These are phyloP conservation scores for Aspergillus melleus DNA, from an alignment of 2,329 filamentous ascomycete genomes.

Conservation along the genomic window DNA sequence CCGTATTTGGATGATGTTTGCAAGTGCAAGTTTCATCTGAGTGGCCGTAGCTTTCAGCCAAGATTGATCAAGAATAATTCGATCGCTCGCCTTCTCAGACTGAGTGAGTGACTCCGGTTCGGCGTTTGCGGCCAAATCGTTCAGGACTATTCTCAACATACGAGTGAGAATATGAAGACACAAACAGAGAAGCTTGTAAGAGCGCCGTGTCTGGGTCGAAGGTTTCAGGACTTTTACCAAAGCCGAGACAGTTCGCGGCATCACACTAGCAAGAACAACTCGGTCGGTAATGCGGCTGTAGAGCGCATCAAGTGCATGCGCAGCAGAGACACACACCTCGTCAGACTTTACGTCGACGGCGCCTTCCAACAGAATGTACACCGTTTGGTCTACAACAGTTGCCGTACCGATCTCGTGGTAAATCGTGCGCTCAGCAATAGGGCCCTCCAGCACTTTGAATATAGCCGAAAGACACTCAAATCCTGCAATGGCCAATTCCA, in stretches of 20 bases:
- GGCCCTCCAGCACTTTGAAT: slow-evolving; percentile 58
- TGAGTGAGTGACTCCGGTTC: slow-evolving; percentile 19
- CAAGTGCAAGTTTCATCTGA: slow-evolving; percentile 81
- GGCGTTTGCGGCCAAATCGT: slow-evolving; percentile 40
- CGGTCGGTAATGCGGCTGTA: slow-evolving; percentile 66
- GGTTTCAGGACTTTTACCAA: slow-evolving; percentile 73
- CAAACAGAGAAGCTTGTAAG: slow-evolving; percentile 63
- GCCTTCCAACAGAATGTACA: slow-evolving; percentile 77
- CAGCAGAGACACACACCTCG: slow-evolving; percentile 70
- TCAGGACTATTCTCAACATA: slow-evolving; percentile 48
- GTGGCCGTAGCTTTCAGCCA: slow-evolving; percentile 80
- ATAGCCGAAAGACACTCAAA: slow-evolving; percentile 70
- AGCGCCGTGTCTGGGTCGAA: slow-evolving; percentile 61
- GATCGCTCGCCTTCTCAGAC: slow-evolving; percentile 36
- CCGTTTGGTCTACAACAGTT: slow-evolving; percentile 76
- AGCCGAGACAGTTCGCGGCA: slow-evolving; percentile 83
- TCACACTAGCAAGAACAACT: slow-evolving; percentile 76
- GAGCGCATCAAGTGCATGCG: slow-evolving; percentile 63
- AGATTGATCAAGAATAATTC: slow-evolving; percentile 44
- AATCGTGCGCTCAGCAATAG: slow-evolving; percentile 43
- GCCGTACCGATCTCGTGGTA: slow-evolving; percentile 60
- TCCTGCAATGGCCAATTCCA: slow-evolving; percentile 73
- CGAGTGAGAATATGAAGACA: slow-evolving; percentile 60
- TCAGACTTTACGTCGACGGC: slow-evolving; percentile 64
- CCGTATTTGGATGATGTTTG: slow-evolving; percentile 73